Evolutionary conservation across 2,329 filamentous ascomycete genomes (phyloP), one percentile per base, ranked within the genome.

Genomic region (Sarocladium oryzae): DNA sequence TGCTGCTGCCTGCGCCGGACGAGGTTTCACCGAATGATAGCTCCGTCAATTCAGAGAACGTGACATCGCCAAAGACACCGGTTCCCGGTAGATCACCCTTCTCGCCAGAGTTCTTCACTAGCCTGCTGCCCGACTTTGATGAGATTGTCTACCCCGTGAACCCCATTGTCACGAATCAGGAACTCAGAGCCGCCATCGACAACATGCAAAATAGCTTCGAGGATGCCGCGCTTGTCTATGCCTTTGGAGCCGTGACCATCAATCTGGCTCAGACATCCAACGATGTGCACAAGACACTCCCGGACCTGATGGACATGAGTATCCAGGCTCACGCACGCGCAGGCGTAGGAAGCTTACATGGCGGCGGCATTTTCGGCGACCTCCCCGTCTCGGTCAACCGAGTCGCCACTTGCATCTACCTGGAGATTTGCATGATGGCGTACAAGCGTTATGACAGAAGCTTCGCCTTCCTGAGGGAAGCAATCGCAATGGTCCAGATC

Each of bases 401-500:
- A 33, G 68, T 74, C 13, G 72, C 77, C 66, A 75, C 72, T n/a
- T 73, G 69, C 35, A 64, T 79, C 40, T 79, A 77, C 54, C 68
- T 78, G 32, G 73, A 79, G 56, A 78, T 78, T 53, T 74, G 69
- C 57, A 66, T 74, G 35, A 73, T 78, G 69, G 70, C 68, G 3
- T 65, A 77, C 32, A 69, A 70, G 38, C 69, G 71, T 13, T 67
- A 68, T 52, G 73, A 78, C 48, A 67, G 74, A 28, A 73, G 73
- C 13, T 76, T 78, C 43, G 64, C 69, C 59, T 72, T 77, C 38
- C 69, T 80, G 35, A 67, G 76, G 6, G 76, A 80, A 55, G 71
- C 70, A 20, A 74, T 76, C 50, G 66, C 67, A 49, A 61, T 71
- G 58, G 57, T 72, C 45, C 62, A 76, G 58, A 51, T 62, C 54